phyloP scores from a whole-genome alignment of 2,329 filamentous ascomycete species.

The Clonostachys sp. region DNA sequence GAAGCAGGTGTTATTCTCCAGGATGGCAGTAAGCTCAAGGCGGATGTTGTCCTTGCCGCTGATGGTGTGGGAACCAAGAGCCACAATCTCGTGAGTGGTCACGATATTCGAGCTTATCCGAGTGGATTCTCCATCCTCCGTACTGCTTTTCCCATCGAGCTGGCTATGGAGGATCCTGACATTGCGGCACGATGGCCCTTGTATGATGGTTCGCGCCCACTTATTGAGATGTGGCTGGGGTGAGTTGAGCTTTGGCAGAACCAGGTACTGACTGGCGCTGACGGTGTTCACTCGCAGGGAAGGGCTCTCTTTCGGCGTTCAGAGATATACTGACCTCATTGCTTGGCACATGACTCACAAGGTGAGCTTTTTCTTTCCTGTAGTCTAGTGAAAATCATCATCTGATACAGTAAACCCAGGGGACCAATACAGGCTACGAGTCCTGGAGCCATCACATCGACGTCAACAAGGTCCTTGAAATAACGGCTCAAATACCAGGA shows the following conservation, averaged over 20 bases:
- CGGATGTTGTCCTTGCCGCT: neutral
- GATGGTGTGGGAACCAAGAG: conserved; percentile 28
- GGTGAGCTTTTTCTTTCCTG: neutral
- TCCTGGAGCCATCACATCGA: conserved; percentile 40
- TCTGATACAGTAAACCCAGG: conserved; percentile 45
- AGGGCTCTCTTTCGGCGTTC: no score
- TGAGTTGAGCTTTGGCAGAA: no score
- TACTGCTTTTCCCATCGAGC: conserved; percentile 26
- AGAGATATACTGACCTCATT: conserved; percentile 35
- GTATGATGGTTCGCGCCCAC: conserved; percentile 13
- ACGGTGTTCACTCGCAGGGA: no score
- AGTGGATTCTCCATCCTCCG: neutral
- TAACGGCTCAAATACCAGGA: no score
- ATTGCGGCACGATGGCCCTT: conserved; percentile 28
- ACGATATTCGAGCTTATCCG: neutral
- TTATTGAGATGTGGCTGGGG: no score
- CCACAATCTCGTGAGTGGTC: conserved; percentile 31
- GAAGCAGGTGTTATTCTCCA: neutral
- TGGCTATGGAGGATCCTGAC: conserved; percentile 16
- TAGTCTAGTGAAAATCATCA: conserved; percentile 43
- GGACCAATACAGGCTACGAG: conserved; percentile 43
- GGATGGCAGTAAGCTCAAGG: neutral
- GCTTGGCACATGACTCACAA: conserved; percentile 18
- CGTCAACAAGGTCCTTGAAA: no score
- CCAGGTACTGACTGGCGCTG: no score